These are phyloP conservation scores for Pseudocercospora ulei DNA, from an alignment of 2,329 filamentous ascomycete species.

Conservation along the genomic window DNA sequence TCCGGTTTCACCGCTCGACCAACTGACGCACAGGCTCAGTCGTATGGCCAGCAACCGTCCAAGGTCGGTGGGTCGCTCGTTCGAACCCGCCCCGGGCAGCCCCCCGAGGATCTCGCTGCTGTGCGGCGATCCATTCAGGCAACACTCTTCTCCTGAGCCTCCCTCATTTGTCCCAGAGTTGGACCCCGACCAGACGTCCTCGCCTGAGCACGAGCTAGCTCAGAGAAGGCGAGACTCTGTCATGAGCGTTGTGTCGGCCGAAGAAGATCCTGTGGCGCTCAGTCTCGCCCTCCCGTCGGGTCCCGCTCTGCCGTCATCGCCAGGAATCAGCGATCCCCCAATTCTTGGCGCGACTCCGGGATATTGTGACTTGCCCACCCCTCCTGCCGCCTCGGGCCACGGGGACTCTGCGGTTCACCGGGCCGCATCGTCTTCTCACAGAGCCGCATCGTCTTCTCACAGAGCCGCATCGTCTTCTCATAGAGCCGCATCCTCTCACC, in stretches of 20 bases:
- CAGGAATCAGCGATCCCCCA: too few relatives aligned
- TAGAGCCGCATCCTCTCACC: background rate
- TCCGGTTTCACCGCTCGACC: slow-evolving; percentile 30
- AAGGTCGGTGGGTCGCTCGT: slow-evolving; percentile 26
- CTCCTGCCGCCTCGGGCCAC: too few relatives aligned
- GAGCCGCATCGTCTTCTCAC: too few relatives aligned
- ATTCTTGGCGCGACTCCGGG: too few relatives aligned
- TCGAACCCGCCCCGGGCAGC: slow-evolving; percentile 16
- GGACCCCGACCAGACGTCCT: background rate
- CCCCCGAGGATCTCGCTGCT: slow-evolving; percentile 21
- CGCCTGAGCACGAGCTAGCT: background rate
- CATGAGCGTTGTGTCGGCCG: background rate
- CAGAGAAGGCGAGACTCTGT: slow-evolving; percentile 9
- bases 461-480: too few relatives aligned
- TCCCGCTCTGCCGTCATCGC: slow-evolving; percentile 13
- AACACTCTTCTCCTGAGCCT: slow-evolving; percentile 7
- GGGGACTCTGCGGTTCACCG: too few relatives aligned
- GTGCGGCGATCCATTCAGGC: slow-evolving; percentile 20
- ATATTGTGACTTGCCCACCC: too few relatives aligned
- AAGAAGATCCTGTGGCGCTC: slow-evolving; percentile 18
- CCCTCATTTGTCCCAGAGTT: background rate
- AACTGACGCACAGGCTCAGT: slow-evolving; percentile 29
- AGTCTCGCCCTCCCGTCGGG: slow-evolving; percentile 22
- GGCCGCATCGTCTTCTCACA: too few relatives aligned
- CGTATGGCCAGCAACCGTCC: slow-evolving; percentile 22